Conservation (phyloP, 176 grass and related monocot species). For the Chrysopogon serrulatus region DNA sequence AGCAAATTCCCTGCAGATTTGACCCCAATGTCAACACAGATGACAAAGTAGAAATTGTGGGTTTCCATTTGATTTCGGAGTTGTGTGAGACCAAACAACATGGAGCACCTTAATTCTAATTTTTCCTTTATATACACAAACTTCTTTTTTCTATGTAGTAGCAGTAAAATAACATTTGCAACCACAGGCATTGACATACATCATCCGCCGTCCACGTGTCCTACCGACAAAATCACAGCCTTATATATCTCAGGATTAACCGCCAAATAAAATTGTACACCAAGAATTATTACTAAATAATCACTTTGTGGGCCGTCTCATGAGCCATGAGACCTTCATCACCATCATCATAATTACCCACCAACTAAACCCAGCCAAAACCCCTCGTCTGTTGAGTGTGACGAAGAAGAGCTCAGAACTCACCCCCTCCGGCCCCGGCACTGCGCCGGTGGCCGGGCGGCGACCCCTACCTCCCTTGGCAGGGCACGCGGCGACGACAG, state of each 20-base stretch:
- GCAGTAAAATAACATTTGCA: slow-evolving; percentile 20
- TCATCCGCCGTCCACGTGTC: slow-evolving; percentile 19
- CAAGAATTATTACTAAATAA: slow-evolving; percentile 29
- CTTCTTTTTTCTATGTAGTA: slow-evolving; percentile 17
- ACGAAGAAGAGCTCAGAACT: neutral
- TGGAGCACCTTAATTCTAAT: neutral
- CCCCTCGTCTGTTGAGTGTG: neutral
- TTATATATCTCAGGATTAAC: slow-evolving; percentile 26
- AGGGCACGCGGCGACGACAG: slow-evolving; percentile 40
- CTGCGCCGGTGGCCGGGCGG: slow-evolving; percentile 49
- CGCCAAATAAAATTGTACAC: neutral
- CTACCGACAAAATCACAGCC: slow-evolving; percentile 25
- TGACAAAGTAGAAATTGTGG: no score
- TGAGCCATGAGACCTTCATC: neutral
- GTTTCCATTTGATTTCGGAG: no score
- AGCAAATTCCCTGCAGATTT: no score
- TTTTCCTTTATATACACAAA: slow-evolving; percentile 29
- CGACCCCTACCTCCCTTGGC: slow-evolving; percentile 53
- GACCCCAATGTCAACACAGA: no score
- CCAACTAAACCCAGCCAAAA: slow-evolving; percentile 16
- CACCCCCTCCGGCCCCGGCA: slow-evolving; percentile 44
- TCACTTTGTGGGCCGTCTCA: slow-evolving; percentile 15
- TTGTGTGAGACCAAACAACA: neutral
- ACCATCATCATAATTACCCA: neutral
- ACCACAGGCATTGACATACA: neutral